phyloP scores from a whole-genome alignment of 1,284 basidiomycete genomes.

The Vanrija sp. region DNA sequence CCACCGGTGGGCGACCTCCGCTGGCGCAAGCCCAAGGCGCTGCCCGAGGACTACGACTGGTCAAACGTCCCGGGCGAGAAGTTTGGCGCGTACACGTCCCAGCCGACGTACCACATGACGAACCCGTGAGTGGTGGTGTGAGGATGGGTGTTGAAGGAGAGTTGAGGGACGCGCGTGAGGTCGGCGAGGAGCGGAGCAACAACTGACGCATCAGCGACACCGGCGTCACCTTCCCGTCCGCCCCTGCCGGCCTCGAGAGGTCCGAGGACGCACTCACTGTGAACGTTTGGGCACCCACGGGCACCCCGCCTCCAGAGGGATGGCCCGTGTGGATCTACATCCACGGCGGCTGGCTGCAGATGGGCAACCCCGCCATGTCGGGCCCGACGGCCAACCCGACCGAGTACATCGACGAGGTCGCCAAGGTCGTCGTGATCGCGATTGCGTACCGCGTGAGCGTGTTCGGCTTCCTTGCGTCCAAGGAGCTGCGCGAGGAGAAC shows the following conservation, averaged over 20 bases:
- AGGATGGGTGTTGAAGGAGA: too few species aligned
- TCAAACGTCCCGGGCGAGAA: conserved; percentile 11
- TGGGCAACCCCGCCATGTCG: conserved; percentile 25
- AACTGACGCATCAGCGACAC: conserved; percentile 6
- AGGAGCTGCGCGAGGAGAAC: conserved; percentile 20
- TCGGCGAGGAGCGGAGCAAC: not conserved
- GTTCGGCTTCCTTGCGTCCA: conserved; percentile 21
- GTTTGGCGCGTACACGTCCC: conserved; percentile 19
- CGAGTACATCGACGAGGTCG: conserved; percentile 10
- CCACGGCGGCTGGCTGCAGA: conserved; percentile 29
- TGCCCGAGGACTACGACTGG: conserved; percentile 16
- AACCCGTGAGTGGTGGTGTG: conserved; percentile 11
- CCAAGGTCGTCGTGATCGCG: conserved; percentile 17
- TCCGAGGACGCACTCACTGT: conserved; percentile 21
- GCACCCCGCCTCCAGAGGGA: conserved; percentile 14
- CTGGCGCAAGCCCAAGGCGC: conserved; percentile 20
- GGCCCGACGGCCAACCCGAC: conserved; percentile 14
- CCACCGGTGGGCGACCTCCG: conserved; percentile 19
- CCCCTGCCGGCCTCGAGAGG: conserved; percentile 1
- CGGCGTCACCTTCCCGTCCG: conserved; percentile 7
- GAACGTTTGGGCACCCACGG: conserved; percentile 25
- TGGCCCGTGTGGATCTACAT: conserved; percentile 24
- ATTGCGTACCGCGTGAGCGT: conserved; percentile 22
- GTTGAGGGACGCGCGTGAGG: too few species aligned
- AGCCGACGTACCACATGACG: conserved; percentile 21